phyloP scores from a whole-genome alignment of 2,329 filamentous ascomycete species.

The Trichophaea hybrida region DNA sequence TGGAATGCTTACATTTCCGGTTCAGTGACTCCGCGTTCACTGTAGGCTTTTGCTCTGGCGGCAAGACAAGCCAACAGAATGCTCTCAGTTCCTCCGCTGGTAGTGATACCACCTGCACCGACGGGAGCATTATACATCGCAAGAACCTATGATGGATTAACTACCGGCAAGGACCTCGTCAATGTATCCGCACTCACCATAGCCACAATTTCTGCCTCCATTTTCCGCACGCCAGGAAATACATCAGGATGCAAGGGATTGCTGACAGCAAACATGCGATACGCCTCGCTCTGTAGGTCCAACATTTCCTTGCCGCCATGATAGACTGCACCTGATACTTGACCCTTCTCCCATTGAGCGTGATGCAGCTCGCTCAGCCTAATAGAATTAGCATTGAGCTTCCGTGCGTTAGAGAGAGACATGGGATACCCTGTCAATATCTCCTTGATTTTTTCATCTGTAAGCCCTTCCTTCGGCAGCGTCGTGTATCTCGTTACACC shows the following conservation, averaged over 20 bases:
- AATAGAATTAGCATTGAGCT: not conserved
- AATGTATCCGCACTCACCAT: constrained; percentile 48
- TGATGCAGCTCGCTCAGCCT: constrained; percentile 71
- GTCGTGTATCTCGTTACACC: constrained; percentile 58
- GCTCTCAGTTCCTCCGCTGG: constrained; percentile 85
- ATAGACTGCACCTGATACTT: constrained; percentile 88
- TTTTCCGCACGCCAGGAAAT: constrained; percentile 94
- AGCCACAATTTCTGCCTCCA: constrained; percentile 94
- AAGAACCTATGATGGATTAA: constrained; percentile 38
- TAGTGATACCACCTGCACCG: constrained; percentile 76
- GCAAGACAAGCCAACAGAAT: constrained; percentile 91
- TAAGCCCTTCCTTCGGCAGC: constrained; percentile 73
- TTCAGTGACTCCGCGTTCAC: constrained; percentile 73
- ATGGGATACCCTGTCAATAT: constrained; percentile 50
- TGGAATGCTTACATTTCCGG: constrained; percentile 60
- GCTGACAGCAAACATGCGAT: constrained; percentile 82
- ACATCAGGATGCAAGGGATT: constrained; percentile 98
- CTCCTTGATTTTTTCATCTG: constrained; percentile 58
- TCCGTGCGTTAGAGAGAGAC: not conserved
- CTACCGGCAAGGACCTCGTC: not conserved
- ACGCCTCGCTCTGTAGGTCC: constrained; percentile 79
- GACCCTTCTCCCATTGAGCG: constrained; percentile 91
- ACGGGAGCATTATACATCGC: constrained; percentile 77
- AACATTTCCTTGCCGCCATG: constrained; percentile 75
- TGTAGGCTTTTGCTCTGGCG: constrained; percentile 75